phyloP scores from a whole-genome alignment of 176 grass and related monocot species.

The Poa pratensis region DNA sequence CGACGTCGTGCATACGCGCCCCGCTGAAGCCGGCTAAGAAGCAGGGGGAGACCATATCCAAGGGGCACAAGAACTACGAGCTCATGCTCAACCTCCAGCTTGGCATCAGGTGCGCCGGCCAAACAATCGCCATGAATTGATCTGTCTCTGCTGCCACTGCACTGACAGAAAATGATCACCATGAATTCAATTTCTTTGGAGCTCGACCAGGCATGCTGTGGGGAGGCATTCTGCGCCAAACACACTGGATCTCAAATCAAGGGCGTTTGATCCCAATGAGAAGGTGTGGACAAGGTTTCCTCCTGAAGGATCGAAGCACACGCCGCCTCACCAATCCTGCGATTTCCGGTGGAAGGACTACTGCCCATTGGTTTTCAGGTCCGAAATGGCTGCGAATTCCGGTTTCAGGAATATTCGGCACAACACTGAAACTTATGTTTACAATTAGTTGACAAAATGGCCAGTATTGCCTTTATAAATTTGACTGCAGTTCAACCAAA shows the following conservation, averaged over 20 bases:
- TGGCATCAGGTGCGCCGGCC: conserved; percentile 65
- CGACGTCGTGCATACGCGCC: conserved; percentile 26
- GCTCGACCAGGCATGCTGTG: conserved; percentile 66
- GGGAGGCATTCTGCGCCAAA: conserved; percentile 61
- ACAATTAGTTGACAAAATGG: too few relatives aligned
- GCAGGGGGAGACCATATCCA: conserved; percentile 86
- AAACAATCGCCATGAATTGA: conserved; percentile 12
- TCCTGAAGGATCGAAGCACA: conserved; percentile 79
- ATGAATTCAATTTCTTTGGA: conserved; percentile 1
- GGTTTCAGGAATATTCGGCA: background rate
- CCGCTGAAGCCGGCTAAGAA: conserved; percentile 52
- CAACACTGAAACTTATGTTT: background rate
- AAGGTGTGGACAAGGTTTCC: conserved; percentile 93
- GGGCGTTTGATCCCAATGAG: conserved; percentile 86
- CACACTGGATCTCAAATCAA: conserved; percentile 76
- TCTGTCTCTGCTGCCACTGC: conserved; percentile 2
- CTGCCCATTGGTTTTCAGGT: conserved; percentile 92
- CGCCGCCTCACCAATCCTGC: conserved; percentile 78
- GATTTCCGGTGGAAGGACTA: conserved; percentile 95
- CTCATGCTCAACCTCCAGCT: conserved; percentile 97
- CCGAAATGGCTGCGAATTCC: background rate
- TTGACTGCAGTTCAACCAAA: too few relatives aligned
- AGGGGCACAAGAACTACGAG: conserved; percentile 93
- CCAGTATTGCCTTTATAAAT: too few relatives aligned
- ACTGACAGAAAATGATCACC: background rate